Conservation (phyloP, 140 eudicot genomes). For the Anethum foeniculum region DNA sequence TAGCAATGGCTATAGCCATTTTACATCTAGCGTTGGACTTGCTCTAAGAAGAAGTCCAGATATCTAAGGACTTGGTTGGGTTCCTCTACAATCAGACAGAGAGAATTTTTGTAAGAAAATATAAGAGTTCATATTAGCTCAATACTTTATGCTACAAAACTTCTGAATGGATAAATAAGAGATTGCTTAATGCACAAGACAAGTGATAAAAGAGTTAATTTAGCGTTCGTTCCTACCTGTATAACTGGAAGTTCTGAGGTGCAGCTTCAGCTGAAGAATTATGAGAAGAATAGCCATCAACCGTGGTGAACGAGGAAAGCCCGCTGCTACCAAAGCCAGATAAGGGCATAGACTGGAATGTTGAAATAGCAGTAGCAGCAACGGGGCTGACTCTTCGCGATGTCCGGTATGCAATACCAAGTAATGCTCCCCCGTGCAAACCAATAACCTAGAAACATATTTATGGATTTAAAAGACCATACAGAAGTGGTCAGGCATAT, state of each 20-base stretch:
- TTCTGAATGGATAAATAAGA: background rate
- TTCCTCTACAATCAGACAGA: background rate
- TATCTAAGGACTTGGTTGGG: background rate
- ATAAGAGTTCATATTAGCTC: background rate
- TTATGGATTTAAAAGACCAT: background rate
- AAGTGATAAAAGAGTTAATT: background rate
- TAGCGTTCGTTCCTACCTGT: constrained; percentile 32
- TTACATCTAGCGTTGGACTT: no score
- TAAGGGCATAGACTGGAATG: constrained; percentile 93
- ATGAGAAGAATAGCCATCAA: constrained; percentile 63
- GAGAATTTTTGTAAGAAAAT: background rate
- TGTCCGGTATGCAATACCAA: constrained; percentile 82
- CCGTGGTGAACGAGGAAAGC: constrained; percentile 75
- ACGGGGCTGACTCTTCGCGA: constrained; percentile 83
- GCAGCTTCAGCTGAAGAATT: constrained; percentile 68
- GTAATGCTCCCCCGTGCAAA: constrained; percentile 93
- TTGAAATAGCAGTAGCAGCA: constrained; percentile 90
- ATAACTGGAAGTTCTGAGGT: constrained; percentile 86
- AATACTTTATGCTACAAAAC: background rate
- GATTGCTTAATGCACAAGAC: background rate
- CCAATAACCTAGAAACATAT: constrained; percentile 52
- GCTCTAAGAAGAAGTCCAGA: background rate
- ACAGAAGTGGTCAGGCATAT: background rate
- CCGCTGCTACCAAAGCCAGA: constrained; percentile 72
- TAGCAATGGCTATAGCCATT: no score